These are phyloP conservation scores for Cyathus striatus DNA, from an alignment of 768 basidiomycete genomes.

Conservation along the genomic window DNA sequence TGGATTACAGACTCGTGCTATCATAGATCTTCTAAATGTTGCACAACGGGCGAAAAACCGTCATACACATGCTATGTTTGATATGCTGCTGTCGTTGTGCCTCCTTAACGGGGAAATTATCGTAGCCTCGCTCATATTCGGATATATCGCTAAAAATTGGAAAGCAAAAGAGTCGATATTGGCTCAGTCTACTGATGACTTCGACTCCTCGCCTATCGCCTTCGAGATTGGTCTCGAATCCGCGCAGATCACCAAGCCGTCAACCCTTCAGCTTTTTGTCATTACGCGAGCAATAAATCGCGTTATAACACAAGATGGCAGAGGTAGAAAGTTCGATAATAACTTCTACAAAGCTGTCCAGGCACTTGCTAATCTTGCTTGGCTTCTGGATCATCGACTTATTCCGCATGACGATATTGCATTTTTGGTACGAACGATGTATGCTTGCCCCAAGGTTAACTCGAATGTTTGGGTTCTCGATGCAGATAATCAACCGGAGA, in stretches of 20 bases:
- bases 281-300: constrained; percentile 28
- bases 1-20: constrained; percentile 18
- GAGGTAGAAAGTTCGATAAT: constrained; percentile 10
- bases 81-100: constrained; percentile 54
- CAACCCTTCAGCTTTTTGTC: constrained; percentile 12
- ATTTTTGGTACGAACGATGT: constrained; percentile 41
- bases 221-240: no score
- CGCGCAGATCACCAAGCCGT: constrained; percentile 9
- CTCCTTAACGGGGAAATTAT: constrained; percentile 78
- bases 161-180: constrained; percentile 33
- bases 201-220: neutral
- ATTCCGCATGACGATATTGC: constrained; percentile 41
- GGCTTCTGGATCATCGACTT: constrained; percentile 43
- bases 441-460: constrained; percentile 35
- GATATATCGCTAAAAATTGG: constrained; percentile 58
- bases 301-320: constrained; percentile 20
- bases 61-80: constrained; percentile 57
- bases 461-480: constrained; percentile 33
- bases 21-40: constrained; percentile 44
- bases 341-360: constrained; percentile 40
- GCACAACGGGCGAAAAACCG: constrained; percentile 52
- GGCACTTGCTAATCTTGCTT: constrained; percentile 54
- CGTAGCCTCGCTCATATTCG: constrained; percentile 69
- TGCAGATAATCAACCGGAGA: constrained; percentile 12
- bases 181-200: constrained; percentile 1